Evolutionary conservation across 345 rosid genomes (phyloP), one percentile per base, ranked within the genome.

Genomic region (Excoecaria cochinchinensis): DNA sequence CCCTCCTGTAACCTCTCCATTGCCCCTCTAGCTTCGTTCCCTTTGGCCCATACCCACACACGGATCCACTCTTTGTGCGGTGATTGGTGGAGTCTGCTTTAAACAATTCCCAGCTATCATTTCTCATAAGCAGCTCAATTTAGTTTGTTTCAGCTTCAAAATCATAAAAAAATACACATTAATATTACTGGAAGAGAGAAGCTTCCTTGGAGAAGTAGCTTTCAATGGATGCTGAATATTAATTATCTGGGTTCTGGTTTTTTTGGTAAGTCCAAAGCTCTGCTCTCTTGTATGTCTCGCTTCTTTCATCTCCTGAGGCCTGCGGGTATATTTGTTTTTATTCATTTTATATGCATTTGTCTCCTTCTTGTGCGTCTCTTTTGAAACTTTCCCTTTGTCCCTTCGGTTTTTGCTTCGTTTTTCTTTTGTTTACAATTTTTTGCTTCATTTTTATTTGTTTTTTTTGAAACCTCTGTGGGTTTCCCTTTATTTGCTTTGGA

Each of bases 201-300:
- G 67, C 38, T 66, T 66, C 69, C 22, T 21, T 21, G 24, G 60
- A 69, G 63, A 5, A n/a, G 76, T 57, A 66, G 76, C 76, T 77
- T 66, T 78, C 76, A 57, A 42, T 6, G 63, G 59, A 24, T n/a
- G 62, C 71, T 19, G 71, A 66, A 48, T 11, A 42, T 71, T 31
- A 25, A 16, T 21, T 65, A 53, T 6, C 67, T 63, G 63, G 38
- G 17, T 62, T 52, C 55, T 52, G 52, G 5, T 44, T 6, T 7
- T 52, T 12, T 69, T 78, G 81, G 70, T 52, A 16, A 78, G 69
- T 25, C 63, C 77, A 73, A 74, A 15, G 70, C 53, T 73, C 52
- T 67, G 62, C 19, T 58, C 51, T 73, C 77, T 59, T 39, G 66
- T 48, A 39, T 39, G 77, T 51, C 74, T 61, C 58, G 65, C 50